Percentiles rank a stretch among this genome's conserved stretches.
phyloP scores from a whole-genome alignment of 139 green algal species.

The Helicosporidium sp. region DNA sequence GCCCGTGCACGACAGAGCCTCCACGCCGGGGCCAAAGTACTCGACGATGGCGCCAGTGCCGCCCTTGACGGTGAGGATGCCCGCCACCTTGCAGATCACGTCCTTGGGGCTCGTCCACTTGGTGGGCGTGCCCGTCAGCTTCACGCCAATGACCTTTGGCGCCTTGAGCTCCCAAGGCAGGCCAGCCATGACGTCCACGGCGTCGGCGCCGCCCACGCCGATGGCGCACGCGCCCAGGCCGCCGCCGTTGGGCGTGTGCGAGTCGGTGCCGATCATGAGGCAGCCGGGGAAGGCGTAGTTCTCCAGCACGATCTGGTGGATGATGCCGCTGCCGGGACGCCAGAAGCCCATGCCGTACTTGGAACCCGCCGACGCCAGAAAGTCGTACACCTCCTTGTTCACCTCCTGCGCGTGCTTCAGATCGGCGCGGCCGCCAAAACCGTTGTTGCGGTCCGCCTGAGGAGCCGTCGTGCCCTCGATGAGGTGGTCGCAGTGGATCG shows the following conservation, averaged over 20 bases:
- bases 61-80: constrained; percentile 86
- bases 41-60: constrained; percentile 86
- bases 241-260: constrained; percentile 81
- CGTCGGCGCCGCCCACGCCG: constrained; percentile 77
- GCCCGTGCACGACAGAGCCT: constrained; percentile 71
- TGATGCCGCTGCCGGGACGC: constrained; percentile 80
- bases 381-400: constrained; percentile 90
- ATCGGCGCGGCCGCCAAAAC: constrained; percentile 59
- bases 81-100: constrained; percentile 84
- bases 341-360: constrained; percentile 93
- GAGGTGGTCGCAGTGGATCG: constrained; percentile 90
- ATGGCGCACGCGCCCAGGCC: constrained; percentile 75
- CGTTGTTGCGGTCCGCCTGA: constrained; percentile 52
- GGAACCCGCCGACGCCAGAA: constrained; percentile 64
- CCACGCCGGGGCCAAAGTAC: constrained; percentile 78
- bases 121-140: constrained; percentile 65
- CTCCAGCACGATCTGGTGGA: constrained; percentile 92
- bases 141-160: constrained; percentile 81
- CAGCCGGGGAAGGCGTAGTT: constrained; percentile 84
- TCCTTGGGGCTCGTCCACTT: constrained; percentile 85
- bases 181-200: constrained; percentile 90
- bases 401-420: constrained; percentile 43
- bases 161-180: constrained; percentile 93
- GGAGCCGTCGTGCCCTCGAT: constrained; percentile 81
- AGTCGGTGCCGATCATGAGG: constrained; percentile 92